Base-by-base conservation (phyloP, 1,284 basidiomycete species). In the Wolfiporia cocos region DNA sequence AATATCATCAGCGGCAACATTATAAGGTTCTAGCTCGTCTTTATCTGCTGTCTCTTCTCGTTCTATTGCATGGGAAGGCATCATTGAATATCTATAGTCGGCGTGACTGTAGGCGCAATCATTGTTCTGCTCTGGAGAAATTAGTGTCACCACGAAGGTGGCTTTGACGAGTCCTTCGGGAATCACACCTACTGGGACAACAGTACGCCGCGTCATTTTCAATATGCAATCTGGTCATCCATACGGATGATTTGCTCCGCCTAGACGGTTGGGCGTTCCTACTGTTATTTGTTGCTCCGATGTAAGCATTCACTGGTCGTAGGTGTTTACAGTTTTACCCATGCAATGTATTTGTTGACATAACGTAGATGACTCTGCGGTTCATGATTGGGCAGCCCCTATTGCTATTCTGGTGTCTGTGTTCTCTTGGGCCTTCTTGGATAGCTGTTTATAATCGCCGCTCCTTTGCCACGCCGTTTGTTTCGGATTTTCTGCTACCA, bases 261-360 rank as follows among this genome's bases (percentile, higher is more conserved):
- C n/a, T n/a, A n/a, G n/a, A n/a, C n/a, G 79, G 76, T 11, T 85
- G 80, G 79, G 79, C 82, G 0, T 86, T 87, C 57, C 62, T 87
- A 48, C 59, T 87, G 18, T 70, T 82, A 0, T 85, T 87, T 53
- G 81, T 80, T 0, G 71, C 80, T 1, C 79, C 82, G 0, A 86
- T 86, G 77, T 88, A 84, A 85, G 82, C 81, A 1, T 59, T 86
- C 37, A 86, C 83, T 0, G 81, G 81, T 41, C 87, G 82, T 82
- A 46, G 52, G 78, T 54, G 37, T 24, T 14, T 5, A 30, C 14
- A 3, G 28, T 9, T 11, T 19, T 7, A 26, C 22, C 5, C 17
- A 32, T 11, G 39, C 2, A 14, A 24, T n/a, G 7, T 39, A 34
- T 7, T 34, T 14, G 39, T 26, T 12, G 39, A 6, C 5, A 24